Percentiles rank a stretch among this genome's conserved stretches.
Evolutionary conservation across 2,329 filamentous ascomycete species (phyloP).

Genomic region (Calonectria honghensis): DNA sequence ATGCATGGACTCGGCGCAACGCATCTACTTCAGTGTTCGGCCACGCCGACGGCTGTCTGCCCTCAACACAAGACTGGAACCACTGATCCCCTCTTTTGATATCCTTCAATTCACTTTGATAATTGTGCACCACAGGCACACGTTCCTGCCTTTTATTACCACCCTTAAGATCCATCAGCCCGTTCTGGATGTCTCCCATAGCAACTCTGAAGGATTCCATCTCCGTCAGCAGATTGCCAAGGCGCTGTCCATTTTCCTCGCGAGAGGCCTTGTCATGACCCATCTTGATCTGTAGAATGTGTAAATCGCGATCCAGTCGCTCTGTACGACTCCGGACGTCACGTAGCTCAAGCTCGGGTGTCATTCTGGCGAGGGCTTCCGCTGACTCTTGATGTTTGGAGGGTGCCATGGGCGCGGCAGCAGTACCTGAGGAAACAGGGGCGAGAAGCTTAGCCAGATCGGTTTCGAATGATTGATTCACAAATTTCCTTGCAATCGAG

Average conservation of each 20-base stretch:
- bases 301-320: conserved; percentile 57
- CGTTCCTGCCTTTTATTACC: conserved; percentile 47
- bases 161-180: conserved; percentile 38
- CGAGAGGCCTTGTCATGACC: conserved; percentile 56
- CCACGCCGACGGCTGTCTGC: background rate
- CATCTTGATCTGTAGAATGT: conserved; percentile 52
- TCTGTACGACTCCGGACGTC: conserved; percentile 54
- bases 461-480: conserved; percentile 31
- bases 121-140: conserved; percentile 45
- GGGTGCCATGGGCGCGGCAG: background rate
- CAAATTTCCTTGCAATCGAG: background rate
- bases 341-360: conserved; percentile 61
- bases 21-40: conserved; percentile 38
- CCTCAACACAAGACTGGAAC: background rate
- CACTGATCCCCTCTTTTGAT: conserved; percentile 41
- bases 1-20: conserved; percentile 21
- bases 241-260: conserved; percentile 54
- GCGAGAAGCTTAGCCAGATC: conserved; percentile 22
- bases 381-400: conserved; percentile 53
- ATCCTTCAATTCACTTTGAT: conserved; percentile 51
- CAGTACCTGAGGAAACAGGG: background rate
- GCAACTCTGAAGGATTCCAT: conserved; percentile 56
- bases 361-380: conserved; percentile 61
- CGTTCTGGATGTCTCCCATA: conserved; percentile 45
- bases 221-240: conserved; percentile 57